Evolutionary conservation across 208 protist species (phyloP), one percentile per base, ranked within the genome.

Genomic region (Cochliopodium minus): DNA sequence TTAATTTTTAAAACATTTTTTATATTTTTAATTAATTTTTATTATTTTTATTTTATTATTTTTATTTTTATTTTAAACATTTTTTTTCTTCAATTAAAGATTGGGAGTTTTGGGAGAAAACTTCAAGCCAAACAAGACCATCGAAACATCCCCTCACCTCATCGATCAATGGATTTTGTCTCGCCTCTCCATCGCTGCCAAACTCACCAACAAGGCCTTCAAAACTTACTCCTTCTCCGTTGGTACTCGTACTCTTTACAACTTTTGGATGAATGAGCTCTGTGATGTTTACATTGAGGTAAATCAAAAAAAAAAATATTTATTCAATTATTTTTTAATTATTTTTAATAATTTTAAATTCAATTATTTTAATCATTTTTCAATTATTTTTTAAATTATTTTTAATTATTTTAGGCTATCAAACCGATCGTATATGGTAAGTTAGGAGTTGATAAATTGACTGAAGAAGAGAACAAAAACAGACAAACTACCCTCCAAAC

Each of bases 241-340:
- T 7, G 69, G 79, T 11, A 93, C 90, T 48, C 77, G 69, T 22
- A 77, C 87, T 23, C 68, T 89, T 2, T 93, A 93, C 70, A 79
- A 77, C 66, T 97, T 97, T 69, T 97, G 85, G 86, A 68, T 91
- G 10, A 82, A 96, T 61, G 90, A 98, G 42, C 82, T 99, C 29
- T 99, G 95, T 73, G 91, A 96, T 58, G 76, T 95, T 9, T 99
- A 87, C 54, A 25, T 83, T 4, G 78, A 83, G n/a, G n/a, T n/a
- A n/a, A n/a, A n/a, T n/a, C 36, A 13, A 32, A n/a, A n/a, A n/a
- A n/a, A 23, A 11, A 32, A 13, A 47, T 17, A 11, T 29, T 20
- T 23, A 52, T 29, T 13, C 47, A n/a, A n/a, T 13, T 52, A 11
- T 13, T 52, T 11, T 11, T 52, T 29, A 23, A 13, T 15, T 43